These are phyloP conservation scores for Stagonosporopsis chrysanthemi DNA, from an alignment of 2,329 filamentous ascomycete species.

Conservation along the genomic window DNA sequence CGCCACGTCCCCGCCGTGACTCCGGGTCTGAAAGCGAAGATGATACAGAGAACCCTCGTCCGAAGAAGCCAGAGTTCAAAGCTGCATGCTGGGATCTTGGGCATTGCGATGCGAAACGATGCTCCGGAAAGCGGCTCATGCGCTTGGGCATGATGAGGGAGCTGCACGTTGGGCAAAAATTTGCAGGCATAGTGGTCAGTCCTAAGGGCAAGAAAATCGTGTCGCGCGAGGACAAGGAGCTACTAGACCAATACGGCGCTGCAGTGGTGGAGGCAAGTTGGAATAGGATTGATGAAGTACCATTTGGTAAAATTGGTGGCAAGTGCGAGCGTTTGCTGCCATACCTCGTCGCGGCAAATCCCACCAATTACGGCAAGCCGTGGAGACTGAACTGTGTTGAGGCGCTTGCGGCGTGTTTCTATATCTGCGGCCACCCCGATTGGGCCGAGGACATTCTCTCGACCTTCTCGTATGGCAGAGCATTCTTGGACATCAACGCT, in stretches of 20 bases:
- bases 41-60: constrained; percentile 37
- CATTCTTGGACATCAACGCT: constrained; percentile 90
- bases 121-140: constrained; percentile 95
- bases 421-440: constrained; percentile 87
- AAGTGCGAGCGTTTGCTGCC: constrained; percentile 85
- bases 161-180: constrained; percentile 88
- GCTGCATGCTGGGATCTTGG: constrained; percentile 98
- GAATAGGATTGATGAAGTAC: constrained; percentile 90
- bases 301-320: constrained; percentile 89
- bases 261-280: constrained; percentile 98
- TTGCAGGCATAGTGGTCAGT: constrained; percentile 90
- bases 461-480: constrained; percentile 86
- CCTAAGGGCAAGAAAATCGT: constrained; percentile 89
- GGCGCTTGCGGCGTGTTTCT: constrained; percentile 89
- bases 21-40: constrained; percentile 33
- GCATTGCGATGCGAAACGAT: constrained; percentile 96
- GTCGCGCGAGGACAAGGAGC: constrained; percentile 79
- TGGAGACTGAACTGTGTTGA: constrained; percentile 97
- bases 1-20: constrained; percentile 52
- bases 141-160: constrained; percentile 92
- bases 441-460: constrained; percentile 87
- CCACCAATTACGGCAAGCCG: constrained; percentile 95
- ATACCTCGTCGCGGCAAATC: constrained; percentile 95
- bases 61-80: constrained; percentile 72
- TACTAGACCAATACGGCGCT: constrained; percentile 87